These are phyloP conservation scores for Pseudomonodictys pantanalensis DNA, from an alignment of 495 filamentous ascomycete species.

Conservation along the genomic window DNA sequence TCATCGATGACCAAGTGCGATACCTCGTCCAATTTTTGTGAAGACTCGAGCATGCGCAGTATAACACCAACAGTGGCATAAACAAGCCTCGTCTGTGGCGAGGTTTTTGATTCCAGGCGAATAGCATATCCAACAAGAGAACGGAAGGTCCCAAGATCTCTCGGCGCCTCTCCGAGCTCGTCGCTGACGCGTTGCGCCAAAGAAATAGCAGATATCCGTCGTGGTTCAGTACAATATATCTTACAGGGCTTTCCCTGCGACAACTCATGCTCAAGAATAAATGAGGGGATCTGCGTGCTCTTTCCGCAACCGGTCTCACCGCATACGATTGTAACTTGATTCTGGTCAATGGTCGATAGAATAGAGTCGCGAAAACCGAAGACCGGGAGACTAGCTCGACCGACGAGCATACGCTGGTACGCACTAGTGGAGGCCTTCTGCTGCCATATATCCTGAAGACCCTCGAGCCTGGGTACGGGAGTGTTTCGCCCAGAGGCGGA, in stretches of 20 bases:
- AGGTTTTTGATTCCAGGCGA: constrained; percentile 82
- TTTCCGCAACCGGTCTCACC: constrained; percentile 97
- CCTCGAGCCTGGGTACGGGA: constrained; percentile 41
- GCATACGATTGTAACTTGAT: constrained; percentile 86
- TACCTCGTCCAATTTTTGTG: constrained; percentile 77
- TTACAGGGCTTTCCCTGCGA: constrained; percentile 76
- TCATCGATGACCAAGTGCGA: constrained; percentile 93
- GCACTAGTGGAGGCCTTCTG: constrained; percentile 61
- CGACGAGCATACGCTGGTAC: constrained; percentile 59
- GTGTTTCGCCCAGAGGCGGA: constrained; percentile 21
- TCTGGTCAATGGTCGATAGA: constrained; percentile 63
- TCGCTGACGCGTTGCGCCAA: constrained; percentile 87
- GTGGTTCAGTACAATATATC: constrained; percentile 93
- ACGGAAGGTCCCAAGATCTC: constrained; percentile 73
- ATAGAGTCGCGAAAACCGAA: constrained; percentile 79
- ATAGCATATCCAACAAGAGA: constrained; percentile 94
- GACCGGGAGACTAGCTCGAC: constrained; percentile 76
- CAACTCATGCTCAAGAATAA: constrained; percentile 84
- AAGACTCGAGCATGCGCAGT: constrained; percentile 91
- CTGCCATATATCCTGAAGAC: constrained; percentile 64
- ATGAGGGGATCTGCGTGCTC: constrained; percentile 93
- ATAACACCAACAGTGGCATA: constrained; percentile 90
- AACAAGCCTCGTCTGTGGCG: constrained; percentile 72
- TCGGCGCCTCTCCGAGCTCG: constrained; percentile 81
- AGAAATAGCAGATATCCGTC: constrained; percentile 92